Conservation (phyloP, 495 filamentous ascomycete species). For the Aspergillus homomorphus region DNA sequence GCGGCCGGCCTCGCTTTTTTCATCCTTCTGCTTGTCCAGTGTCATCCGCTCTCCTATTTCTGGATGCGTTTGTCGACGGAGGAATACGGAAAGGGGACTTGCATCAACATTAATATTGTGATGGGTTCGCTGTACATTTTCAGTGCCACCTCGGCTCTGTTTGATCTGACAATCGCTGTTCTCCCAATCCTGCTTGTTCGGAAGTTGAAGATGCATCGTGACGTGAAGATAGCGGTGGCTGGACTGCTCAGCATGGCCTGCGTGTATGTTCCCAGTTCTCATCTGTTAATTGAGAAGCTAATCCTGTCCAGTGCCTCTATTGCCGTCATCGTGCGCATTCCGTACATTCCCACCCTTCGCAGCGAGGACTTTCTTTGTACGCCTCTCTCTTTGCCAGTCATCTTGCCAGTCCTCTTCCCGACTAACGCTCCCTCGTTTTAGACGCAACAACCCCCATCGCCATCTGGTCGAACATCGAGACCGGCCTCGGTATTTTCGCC, state of each 20-base stretch:
- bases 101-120: conserved; percentile 9
- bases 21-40: conserved; percentile 8
- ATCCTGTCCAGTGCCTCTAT: conserved; percentile 17
- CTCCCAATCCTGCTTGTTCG: conserved; percentile 19
- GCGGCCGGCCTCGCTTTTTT: conserved; percentile 7
- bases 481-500: conserved; percentile 11
- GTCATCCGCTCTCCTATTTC: conserved; percentile 9
- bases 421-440: neutral
- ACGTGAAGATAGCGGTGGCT: conserved; percentile 16
- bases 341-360: conserved; percentile 15
- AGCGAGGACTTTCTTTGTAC: conserved; percentile 22
- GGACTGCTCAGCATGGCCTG: conserved; percentile 23
- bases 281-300: neutral
- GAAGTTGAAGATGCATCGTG: conserved; percentile 20
- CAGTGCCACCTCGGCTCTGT: conserved; percentile 21
- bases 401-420: neutral
- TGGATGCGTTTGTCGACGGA: neutral
- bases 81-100: conserved; percentile 15
- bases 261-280: conserved; percentile 13
- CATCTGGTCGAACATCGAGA: conserved; percentile 17
- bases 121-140: conserved; percentile 22
- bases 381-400: neutral
- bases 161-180: conserved; percentile 24
- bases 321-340: conserved; percentile 22
- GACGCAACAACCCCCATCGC: conserved; percentile 17